These are phyloP conservation scores for Tricholoma saponaceum DNA, from an alignment of 768 basidiomycete species.

Conservation along the genomic window DNA sequence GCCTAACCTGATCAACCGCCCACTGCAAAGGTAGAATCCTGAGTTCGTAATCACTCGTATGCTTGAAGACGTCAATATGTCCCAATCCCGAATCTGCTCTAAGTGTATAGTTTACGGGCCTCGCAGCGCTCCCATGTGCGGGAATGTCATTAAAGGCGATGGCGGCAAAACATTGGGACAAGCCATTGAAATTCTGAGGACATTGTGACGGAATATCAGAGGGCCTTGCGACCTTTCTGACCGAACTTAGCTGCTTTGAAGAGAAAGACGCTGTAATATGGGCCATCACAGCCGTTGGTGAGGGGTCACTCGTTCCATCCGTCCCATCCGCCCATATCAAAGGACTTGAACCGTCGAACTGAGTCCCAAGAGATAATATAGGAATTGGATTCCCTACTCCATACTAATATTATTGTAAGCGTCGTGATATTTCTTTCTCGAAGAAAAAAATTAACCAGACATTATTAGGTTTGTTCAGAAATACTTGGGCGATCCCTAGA, in stretches of 20 bases:
- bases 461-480: slow-evolving; percentile 56
- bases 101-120: slow-evolving; percentile 63
- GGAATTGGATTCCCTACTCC: slow-evolving; percentile 58
- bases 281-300: slow-evolving; percentile 56
- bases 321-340: slow-evolving; percentile 72
- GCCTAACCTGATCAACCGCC: slow-evolving; percentile 64
- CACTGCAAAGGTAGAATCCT: slow-evolving; percentile 72
- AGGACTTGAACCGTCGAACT: slow-evolving; percentile 48
- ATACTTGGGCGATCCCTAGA: slow-evolving; percentile 58
- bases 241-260: slow-evolving; percentile 38
- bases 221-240: slow-evolving; percentile 45
- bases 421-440: neutral
- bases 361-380: slow-evolving; percentile 39
- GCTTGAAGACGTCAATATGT: slow-evolving; percentile 61
- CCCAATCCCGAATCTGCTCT: slow-evolving; percentile 60
- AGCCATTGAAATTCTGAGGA: slow-evolving; percentile 69
- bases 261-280: slow-evolving; percentile 53
- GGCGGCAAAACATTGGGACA: slow-evolving; percentile 69
- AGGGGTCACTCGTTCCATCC: slow-evolving; percentile 48
- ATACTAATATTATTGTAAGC: slow-evolving; percentile 34
- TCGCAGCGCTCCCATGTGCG: slow-evolving; percentile 22
- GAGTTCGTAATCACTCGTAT: slow-evolving; percentile 65
- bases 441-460: slow-evolving; percentile 31
- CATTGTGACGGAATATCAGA: slow-evolving; percentile 53
- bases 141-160: slow-evolving; percentile 61